phyloP scores from a whole-genome alignment of 176 grass and related monocot genomes.

The Elymus sibiricus region DNA sequence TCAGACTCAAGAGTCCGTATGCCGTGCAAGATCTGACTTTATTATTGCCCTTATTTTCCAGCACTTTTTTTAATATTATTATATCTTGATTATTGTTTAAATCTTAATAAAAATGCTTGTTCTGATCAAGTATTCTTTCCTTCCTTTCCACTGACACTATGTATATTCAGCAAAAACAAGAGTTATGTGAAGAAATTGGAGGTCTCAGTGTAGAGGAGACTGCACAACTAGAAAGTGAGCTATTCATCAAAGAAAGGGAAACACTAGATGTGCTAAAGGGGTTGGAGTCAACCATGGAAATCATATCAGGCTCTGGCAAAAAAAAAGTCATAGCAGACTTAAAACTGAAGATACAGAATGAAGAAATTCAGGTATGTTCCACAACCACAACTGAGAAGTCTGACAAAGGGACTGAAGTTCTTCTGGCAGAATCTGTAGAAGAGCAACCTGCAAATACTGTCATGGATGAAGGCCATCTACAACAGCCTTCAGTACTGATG shows the following conservation, averaged over 20 bases:
- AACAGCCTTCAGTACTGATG: constrained; percentile 19
- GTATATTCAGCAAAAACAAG: constrained; percentile 43
- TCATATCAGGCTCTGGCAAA: too few relatives aligned
- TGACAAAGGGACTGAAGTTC: neutral
- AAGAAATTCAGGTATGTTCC: constrained; percentile 25
- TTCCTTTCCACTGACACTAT: neutral
- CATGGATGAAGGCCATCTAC: neutral
- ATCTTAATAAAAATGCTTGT: too few relatives aligned
- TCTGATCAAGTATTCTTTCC: neutral
- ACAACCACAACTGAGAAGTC: neutral
- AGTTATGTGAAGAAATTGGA: constrained; percentile 31
- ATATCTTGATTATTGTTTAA: neutral
- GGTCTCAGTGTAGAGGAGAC: constrained; percentile 36
- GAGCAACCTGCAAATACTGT: constrained; percentile 24
- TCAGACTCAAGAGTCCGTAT: neutral
- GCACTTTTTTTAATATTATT: neutral
- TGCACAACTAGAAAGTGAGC: constrained; percentile 60
- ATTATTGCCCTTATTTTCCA: neutral
- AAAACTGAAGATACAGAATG: constrained; percentile 69
- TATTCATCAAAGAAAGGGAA: constrained; percentile 80
- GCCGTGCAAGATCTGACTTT: neutral
- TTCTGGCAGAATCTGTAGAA: constrained; percentile 30
- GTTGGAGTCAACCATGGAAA: constrained; percentile 73
- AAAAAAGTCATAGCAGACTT: too few relatives aligned
- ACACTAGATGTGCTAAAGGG: constrained; percentile 79